Evolutionary conservation across 2,329 filamentous ascomycete genomes (phyloP), one percentile per base, ranked within the genome.

Genomic region (Xylogone sp.): DNA sequence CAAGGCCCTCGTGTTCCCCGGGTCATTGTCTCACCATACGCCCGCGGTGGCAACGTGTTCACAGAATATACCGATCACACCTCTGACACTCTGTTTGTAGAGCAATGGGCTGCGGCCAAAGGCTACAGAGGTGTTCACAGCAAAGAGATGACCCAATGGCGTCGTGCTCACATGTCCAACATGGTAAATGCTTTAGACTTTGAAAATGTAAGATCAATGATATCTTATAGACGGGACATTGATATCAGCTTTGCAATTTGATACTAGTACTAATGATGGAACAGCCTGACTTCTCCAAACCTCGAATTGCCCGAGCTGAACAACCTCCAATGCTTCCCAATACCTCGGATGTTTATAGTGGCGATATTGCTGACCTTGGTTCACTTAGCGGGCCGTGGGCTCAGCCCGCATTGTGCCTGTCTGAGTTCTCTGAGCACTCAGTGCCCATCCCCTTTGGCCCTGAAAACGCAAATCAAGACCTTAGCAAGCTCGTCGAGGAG

Each of bases 1-100:
- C 27, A 7, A 7, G 27, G 27, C 27, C 72, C 77, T 57, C 75
- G 77, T 7, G 66, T 79, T 3, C 77, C 77, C 0, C 75, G 79
- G 53, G 75, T 75, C 55, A 77, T 80, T 62, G 68, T 80, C 50
- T 80, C 77, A 0, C 77, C 77, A 0, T 80, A 74, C 69, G 79
- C 76, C 0, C 75, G 76, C 12, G 74, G 75, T 12, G 74, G 72
- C 16, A 71, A 75, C 16, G 75, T 80, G 2, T 78, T 76, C 53
- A 76, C 74, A 1, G 76, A 79, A 59, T 73, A 75, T 42, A 68
- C 71, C 9, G 77, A 80, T 57, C 77, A 81, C 61, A 78, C 71
- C 56, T 80, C 76, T 0, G 76, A 79, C 51, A 75, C 79, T 21
- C 62, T 76, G 29, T 79, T 80, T 56, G 59, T 80, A 0, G 77